Conservation (phyloP, 2,329 filamentous ascomycete species). For the Colletotrichum sp. region DNA sequence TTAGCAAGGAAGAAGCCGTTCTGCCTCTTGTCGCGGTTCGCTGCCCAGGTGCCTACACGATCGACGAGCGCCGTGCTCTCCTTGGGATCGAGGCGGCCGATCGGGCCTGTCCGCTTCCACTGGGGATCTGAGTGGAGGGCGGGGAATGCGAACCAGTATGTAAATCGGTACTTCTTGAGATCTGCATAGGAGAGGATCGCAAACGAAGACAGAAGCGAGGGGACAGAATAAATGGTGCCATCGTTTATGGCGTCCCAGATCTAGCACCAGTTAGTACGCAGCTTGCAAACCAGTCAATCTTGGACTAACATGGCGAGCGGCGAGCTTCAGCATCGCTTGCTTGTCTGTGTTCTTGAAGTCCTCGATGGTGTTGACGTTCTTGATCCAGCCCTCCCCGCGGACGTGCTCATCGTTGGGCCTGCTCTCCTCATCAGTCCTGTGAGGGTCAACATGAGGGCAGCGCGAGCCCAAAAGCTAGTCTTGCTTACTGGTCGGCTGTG, state of each 20-base stretch:
- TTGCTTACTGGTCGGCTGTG: conserved; percentile 79
- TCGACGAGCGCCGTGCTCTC: conserved; percentile 85
- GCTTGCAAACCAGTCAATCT: not conserved
- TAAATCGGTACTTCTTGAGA: conserved; percentile 95
- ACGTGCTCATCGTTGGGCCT: conserved; percentile 75
- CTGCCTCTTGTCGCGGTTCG: conserved; percentile 78
- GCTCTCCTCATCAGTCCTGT: conserved; percentile 31
- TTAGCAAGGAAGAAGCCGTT: conserved; percentile 97
- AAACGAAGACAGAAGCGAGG: conserved; percentile 89
- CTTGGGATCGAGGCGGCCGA: conserved; percentile 61
- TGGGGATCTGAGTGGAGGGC: conserved; percentile 86
- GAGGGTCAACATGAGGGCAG: conserved; percentile 20
- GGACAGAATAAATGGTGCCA: conserved; percentile 93
- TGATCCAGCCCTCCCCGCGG: conserved; percentile 91
- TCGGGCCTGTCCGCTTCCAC: conserved; percentile 71
- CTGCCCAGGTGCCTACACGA: conserved; percentile 85
- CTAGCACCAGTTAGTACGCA: conserved; percentile 43
- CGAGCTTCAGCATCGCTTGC: conserved; percentile 75
- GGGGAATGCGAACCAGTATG: conserved; percentile 98
- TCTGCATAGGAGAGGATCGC: conserved; percentile 91
- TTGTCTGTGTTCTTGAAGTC: conserved; percentile 90
- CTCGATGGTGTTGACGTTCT: conserved; percentile 95
- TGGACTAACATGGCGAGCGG: conserved; percentile 74
- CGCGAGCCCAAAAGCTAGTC: conserved; percentile 36
- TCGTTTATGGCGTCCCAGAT: conserved; percentile 98